These are phyloP conservation scores for Corymbia maculata DNA, from an alignment of 345 rosid species.

Conservation along the genomic window DNA sequence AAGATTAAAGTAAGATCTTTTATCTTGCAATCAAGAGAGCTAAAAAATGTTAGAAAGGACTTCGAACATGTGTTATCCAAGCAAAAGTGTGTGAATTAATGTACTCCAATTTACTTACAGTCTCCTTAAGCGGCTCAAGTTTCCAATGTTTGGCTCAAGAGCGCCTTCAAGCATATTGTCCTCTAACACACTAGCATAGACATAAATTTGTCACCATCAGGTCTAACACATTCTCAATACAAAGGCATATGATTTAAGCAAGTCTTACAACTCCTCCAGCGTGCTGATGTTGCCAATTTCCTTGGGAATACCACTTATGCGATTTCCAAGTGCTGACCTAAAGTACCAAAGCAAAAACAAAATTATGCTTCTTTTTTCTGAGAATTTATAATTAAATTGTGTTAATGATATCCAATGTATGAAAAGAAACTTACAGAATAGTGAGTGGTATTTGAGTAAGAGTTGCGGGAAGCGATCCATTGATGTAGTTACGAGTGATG, in stretches of 20 bases:
- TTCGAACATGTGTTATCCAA: background rate
- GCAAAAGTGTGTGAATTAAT: background rate
- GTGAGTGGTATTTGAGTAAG: slow-evolving; percentile 43
- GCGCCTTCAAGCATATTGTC: slow-evolving; percentile 50
- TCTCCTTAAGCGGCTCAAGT: slow-evolving; percentile 28
- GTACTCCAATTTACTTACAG: background rate
- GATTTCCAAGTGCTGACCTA: slow-evolving; percentile 61
- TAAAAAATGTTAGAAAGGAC: background rate
- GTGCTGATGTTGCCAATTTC: slow-evolving; percentile 48
- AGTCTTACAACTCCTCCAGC: slow-evolving; percentile 51
- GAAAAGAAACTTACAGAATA: slow-evolving; percentile 29
- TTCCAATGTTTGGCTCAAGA: slow-evolving; percentile 60
- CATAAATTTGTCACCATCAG: background rate
- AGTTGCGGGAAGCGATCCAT: slow-evolving; percentile 55
- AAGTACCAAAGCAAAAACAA: background rate
- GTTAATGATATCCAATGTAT: background rate
- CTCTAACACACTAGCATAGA: slow-evolving; percentile 43
- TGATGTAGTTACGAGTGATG: slow-evolving; percentile 60
- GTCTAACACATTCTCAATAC: background rate
- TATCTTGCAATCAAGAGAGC: background rate
- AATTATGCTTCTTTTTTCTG: background rate
- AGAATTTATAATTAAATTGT: background rate
- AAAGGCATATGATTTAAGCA: background rate
- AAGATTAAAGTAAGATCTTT: background rate
- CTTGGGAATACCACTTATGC: slow-evolving; percentile 54